Conservation (phyloP, 2,329 filamentous ascomycete species). For the Sarocladium brachiariae region DNA sequence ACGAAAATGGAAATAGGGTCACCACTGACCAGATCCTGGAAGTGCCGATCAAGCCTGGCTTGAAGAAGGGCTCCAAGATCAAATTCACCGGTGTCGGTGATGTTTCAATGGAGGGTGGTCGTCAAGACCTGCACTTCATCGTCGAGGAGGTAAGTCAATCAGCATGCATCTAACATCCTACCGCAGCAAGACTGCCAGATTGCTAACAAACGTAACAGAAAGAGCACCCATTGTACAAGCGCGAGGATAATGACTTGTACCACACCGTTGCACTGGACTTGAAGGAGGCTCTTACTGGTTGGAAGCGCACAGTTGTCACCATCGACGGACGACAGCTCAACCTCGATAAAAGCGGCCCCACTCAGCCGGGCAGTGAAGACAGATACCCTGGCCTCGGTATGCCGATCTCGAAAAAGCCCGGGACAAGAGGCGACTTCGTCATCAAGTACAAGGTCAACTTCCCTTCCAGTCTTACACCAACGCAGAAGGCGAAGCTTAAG, state of each 20-base stretch:
- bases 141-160: constrained; percentile 71
- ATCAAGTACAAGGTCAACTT: constrained; percentile 91
- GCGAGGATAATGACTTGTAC: constrained; percentile 81
- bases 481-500: constrained; percentile 74
- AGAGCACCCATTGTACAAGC: constrained; percentile 74
- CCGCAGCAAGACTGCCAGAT: background rate
- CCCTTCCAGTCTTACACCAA: constrained; percentile 65
- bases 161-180: background rate
- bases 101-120: constrained; percentile 81
- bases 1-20: constrained; percentile 70
- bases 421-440: constrained; percentile 77
- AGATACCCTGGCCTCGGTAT: constrained; percentile 82
- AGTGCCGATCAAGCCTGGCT: constrained; percentile 88
- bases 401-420: constrained; percentile 87
- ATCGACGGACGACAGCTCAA: constrained; percentile 85
- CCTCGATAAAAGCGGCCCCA: constrained; percentile 76
- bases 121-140: constrained; percentile 92
- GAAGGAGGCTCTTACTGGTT: constrained; percentile 91
- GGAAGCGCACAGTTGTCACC: constrained; percentile 83
- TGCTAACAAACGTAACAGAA: constrained; percentile 56
- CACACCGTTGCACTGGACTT: constrained; percentile 74
- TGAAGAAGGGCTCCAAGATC: constrained; percentile 97
- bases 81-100: constrained; percentile 98
- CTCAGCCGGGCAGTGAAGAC: constrained; percentile 75
- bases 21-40: constrained; percentile 86